phyloP scores from a whole-genome alignment of 2,329 filamentous ascomycete species.

The Aspergillus fijiensis region DNA sequence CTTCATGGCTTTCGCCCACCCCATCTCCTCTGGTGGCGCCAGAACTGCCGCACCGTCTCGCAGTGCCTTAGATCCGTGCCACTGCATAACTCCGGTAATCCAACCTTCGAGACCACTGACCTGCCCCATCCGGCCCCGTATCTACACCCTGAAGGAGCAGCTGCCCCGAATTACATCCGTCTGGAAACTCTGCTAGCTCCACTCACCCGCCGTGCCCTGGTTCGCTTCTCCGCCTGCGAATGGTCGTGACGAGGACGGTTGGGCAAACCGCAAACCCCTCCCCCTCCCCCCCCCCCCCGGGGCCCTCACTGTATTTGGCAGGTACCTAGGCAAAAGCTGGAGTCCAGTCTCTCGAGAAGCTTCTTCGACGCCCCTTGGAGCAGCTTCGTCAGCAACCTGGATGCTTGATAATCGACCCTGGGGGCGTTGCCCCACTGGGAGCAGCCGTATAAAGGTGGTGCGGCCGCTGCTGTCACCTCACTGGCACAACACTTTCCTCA shows the following conservation, averaged over 20 bases:
- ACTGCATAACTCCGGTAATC: not conserved
- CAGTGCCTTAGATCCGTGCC: not conserved
- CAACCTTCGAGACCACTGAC: not conserved
- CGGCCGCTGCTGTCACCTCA: not conserved
- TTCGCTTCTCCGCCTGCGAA: not conserved
- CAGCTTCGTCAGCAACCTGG: not conserved
- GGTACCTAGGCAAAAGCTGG: not conserved
- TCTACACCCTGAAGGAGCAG: not conserved
- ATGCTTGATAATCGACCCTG: slow-evolving; percentile 2
- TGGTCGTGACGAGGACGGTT: not conserved
- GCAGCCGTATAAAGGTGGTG: not conserved
- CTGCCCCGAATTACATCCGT: not conserved
- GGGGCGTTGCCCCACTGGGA: not conserved
- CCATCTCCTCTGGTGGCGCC: no score
- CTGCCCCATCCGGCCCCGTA: not conserved
- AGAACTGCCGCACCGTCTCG: no score
- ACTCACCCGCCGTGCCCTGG: not conserved
- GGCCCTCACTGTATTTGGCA: not conserved
- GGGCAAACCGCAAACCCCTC: not conserved
- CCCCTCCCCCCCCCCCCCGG: not conserved
- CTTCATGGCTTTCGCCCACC: not conserved
- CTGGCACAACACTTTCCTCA: not conserved
- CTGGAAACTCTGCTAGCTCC: not conserved
- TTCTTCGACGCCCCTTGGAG: not conserved
- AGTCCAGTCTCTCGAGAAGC: not conserved